Percentiles rank a stretch among this genome's conserved stretches.
These are phyloP conservation scores for Bothriochloa decipiens DNA, from an alignment of 176 grass and related monocot species.

Conservation along the genomic window DNA sequence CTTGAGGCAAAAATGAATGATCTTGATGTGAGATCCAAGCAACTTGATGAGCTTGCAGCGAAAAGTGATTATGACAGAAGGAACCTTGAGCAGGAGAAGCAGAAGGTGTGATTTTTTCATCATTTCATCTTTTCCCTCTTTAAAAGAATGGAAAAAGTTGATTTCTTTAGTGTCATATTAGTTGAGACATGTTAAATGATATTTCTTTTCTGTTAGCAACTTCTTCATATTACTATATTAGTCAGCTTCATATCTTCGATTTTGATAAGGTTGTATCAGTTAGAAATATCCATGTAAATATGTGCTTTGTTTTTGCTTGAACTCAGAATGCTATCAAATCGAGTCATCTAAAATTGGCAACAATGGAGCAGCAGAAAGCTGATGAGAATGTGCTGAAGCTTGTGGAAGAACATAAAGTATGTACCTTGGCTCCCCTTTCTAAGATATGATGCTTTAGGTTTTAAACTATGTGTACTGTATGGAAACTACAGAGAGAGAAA, in stretches of 20 bases:
- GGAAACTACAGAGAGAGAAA: constrained; percentile 55
- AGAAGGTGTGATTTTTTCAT: constrained; percentile 49
- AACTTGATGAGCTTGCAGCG: constrained; percentile 47
- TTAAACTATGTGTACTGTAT: constrained; percentile 5
- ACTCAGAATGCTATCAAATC: constrained; percentile 72
- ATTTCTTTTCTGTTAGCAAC: constrained; percentile 25
- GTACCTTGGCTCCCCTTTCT: not conserved
- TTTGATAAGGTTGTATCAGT: not conserved
- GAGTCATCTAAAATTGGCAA: constrained; percentile 54
- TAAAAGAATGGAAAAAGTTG: not conserved
- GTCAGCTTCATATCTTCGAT: not conserved
- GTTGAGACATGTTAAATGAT: not conserved
- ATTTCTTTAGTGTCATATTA: not conserved
- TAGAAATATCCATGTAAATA: constrained; percentile 4
- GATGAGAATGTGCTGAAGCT: constrained; percentile 51
- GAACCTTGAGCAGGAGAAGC: constrained; percentile 42
- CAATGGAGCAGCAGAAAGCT: constrained; percentile 51
- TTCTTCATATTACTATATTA: too few species aligned
- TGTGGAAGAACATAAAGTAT: constrained; percentile 62
- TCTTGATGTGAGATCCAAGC: constrained; percentile 45
- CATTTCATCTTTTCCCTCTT: not conserved
- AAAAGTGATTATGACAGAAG: constrained; percentile 44
- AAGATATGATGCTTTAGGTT: not conserved
- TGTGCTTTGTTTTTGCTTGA: constrained; percentile 12
- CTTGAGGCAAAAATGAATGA: constrained; percentile 50